Conservation (phyloP, 2,329 filamentous ascomycete genomes). For the Claviceps digitariae region DNA sequence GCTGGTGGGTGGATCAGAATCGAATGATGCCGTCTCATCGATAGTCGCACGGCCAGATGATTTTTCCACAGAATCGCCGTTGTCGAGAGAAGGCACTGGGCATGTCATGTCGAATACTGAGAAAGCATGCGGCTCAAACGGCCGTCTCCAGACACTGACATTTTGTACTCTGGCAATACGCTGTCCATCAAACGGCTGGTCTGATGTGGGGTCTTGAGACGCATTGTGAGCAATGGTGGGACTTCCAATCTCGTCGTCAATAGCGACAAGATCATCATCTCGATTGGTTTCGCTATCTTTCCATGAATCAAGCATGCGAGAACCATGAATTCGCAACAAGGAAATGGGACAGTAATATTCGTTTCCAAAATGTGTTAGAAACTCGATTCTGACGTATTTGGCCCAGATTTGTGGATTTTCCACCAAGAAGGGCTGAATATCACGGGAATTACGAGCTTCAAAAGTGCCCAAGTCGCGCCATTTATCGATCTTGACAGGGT, state of each 20-base stretch:
- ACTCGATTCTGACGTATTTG: slow-evolving; percentile 82
- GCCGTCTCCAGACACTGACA: background rate
- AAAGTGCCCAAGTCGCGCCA: slow-evolving; percentile 85
- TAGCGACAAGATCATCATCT: slow-evolving; percentile 43
- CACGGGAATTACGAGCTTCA: slow-evolving; percentile 81
- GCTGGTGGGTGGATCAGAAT: background rate
- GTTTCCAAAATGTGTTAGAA: slow-evolving; percentile 85
- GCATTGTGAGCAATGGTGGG: background rate
- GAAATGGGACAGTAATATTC: slow-evolving; percentile 95
- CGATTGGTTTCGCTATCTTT: slow-evolving; percentile 63
- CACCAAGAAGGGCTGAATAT: slow-evolving; percentile 90
- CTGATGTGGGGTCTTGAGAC: background rate
- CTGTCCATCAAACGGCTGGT: background rate
- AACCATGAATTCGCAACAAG: slow-evolving; percentile 81
- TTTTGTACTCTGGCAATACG: background rate
- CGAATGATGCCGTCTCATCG: background rate
- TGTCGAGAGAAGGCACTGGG: background rate
- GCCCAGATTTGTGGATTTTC: slow-evolving; percentile 94
- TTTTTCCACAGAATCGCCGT: background rate
- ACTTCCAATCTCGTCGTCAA: slow-evolving; percentile 10
- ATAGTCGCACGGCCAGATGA: background rate
- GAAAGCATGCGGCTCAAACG: background rate
- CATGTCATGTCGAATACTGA: background rate
- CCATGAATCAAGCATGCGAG: slow-evolving; percentile 89
- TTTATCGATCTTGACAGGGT: slow-evolving; percentile 81